Base-by-base conservation (phyloP, 306 rosid genomes). In the Malus orientalis region DNA sequence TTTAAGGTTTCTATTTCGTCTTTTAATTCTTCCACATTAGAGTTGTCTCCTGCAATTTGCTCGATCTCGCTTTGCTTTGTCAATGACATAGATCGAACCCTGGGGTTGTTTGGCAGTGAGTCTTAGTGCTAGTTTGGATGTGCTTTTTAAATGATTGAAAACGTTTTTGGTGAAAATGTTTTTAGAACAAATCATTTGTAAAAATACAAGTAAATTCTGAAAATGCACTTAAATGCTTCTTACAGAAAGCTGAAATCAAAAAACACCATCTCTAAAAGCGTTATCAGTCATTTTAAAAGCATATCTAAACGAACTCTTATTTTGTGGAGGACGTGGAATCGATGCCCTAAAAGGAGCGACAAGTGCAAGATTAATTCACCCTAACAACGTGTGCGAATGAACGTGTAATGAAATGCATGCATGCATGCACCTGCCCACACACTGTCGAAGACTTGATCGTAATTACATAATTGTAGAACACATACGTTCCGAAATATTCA, bases 61-160 rank as follows among this genome's bases (percentile, higher is more conserved):
- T 36, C 9, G 40, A 36, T 36, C 40, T 36, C 40, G 40, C 80
- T 92, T 88, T n/a, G 93, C 97, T 25, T 71, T 87, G 75, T 90
- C 96, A 58, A 90, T 88, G 76, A 90, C 90, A 70, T 88, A 86
- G 64, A 38, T 74, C 83, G 67, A 8, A 90, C 87, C 78, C 97
- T 90, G 10, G 91, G 96, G 27, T 87, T 90, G 51, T 91, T 91
- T 5, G 89, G 87, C 0, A 89, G 96, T 25, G 91, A 81, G 84
- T 90, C 91, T 71, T 90, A 87, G 70, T 92, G 33, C 33, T 30
- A 5, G 1, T 30, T 30, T 30, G 5, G 33, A 30, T 30, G 33
- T 30, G 33, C 5, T 30, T 30, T 4, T 30, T 30, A 30, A 30
- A 30, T 30, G 33, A 30, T 30, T 30, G 33, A 30, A 30, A 30